phyloP scores from a whole-genome alignment of 345 rosid species.

The Carallia pectinifolia region DNA sequence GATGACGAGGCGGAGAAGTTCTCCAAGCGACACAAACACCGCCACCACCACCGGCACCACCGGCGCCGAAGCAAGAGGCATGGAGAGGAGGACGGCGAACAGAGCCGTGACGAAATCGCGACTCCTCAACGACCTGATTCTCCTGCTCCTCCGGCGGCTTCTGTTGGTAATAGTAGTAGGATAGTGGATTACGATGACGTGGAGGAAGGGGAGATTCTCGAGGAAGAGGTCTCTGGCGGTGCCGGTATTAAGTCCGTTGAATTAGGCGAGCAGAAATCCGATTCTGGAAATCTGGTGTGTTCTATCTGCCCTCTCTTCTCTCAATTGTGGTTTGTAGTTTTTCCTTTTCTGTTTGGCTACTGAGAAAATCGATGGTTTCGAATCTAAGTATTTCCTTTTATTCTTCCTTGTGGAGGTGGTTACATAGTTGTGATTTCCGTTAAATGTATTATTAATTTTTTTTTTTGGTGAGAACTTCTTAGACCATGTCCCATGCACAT shows the following conservation, averaged over 20 bases:
- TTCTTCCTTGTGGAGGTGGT: slow-evolving; percentile 1
- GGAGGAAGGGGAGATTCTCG: slow-evolving; percentile 98
- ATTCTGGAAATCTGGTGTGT: slow-evolving; percentile 61
- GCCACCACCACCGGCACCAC: slow-evolving; percentile 59
- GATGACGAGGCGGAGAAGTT: slow-evolving; percentile 57
- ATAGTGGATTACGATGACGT: slow-evolving; percentile 62
- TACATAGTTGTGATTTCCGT: slow-evolving; percentile 10
- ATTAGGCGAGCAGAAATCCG: slow-evolving; percentile 22
- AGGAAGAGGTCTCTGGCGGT: slow-evolving; percentile 42
- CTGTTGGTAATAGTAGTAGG: slow-evolving; percentile 8
- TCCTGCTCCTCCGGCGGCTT: slow-evolving; percentile 19
- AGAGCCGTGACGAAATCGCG: slow-evolving; percentile 27
- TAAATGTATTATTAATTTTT: slow-evolving; percentile 33
- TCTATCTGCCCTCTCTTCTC: slow-evolving; percentile 33
- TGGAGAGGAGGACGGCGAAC: slow-evolving; percentile 43
- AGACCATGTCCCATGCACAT: slow-evolving; percentile 41
- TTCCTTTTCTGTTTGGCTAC: slow-evolving; percentile 32
- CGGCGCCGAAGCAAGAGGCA: slow-evolving; percentile 65
- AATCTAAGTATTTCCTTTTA: slow-evolving; percentile 24
- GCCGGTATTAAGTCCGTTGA: slow-evolving; percentile 34
- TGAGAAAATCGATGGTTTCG: slow-evolving; percentile 17
- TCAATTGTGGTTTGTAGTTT: neutral
- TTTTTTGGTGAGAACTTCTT: slow-evolving; percentile 46
- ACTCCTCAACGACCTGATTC: slow-evolving; percentile 19
- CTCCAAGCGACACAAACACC: slow-evolving; percentile 76